A percentile compares a stretch with the other conserved stretches of the same genome.
These are phyloP conservation scores for Pezicula rhizophila DNA, from an alignment of 2,329 filamentous ascomycete species.

Conservation along the genomic window DNA sequence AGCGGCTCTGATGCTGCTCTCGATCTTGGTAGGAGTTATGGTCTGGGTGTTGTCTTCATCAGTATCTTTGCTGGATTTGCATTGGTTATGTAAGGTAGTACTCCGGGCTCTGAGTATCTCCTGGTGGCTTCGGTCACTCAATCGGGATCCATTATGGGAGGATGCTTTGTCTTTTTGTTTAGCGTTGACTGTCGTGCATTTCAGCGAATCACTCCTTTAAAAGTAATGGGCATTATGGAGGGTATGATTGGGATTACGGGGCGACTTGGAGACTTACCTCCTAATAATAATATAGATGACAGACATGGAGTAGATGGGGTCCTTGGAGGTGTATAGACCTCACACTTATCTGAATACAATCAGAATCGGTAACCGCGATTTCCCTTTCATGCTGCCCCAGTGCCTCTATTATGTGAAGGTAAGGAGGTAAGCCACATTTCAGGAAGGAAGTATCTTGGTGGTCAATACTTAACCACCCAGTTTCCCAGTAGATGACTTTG, in stretches of 20 bases:
- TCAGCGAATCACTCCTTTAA: background rate
- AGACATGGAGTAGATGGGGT: background rate
- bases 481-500: too few relatives aligned
- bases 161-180: background rate
- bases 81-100: conserved; percentile 36
- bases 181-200: background rate
- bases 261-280: background rate
- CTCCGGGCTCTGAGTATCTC: background rate
- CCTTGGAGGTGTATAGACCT: background rate
- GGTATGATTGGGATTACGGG: background rate
- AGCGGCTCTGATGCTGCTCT: conserved; percentile 34
- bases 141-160: background rate
- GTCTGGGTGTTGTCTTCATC: conserved; percentile 45
- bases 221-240: background rate
- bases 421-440: background rate
- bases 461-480: too few relatives aligned
- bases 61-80: conserved; percentile 54
- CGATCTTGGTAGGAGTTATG: conserved; percentile 49
- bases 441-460: background rate
- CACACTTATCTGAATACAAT: background rate
- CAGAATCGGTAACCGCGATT: background rate
- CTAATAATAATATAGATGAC: background rate
- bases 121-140: background rate
- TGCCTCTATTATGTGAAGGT: background rate
- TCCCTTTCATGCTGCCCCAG: background rate